Percentiles rank a stretch among this genome's conserved stretches.
Conservation (phyloP, 139 green algal species). For the Micractinium conductrix region DNA sequence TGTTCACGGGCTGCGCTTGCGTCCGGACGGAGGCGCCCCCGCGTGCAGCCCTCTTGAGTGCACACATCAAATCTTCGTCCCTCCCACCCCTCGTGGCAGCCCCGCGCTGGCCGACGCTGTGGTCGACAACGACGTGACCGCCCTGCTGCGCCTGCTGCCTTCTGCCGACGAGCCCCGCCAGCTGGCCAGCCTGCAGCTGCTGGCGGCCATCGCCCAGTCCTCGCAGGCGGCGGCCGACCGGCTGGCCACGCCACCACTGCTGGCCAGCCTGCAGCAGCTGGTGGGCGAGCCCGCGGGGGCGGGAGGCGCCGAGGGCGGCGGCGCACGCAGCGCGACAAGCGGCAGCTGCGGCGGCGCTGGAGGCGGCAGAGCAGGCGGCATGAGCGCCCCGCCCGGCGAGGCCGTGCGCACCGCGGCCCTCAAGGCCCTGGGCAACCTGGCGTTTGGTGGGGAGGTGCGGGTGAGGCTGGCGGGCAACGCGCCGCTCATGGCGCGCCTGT, state of each 20-base stretch:
- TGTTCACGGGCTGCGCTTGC: no score
- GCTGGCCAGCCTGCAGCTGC: constrained; percentile 44
- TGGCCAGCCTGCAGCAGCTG: constrained; percentile 26
- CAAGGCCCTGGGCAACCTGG: constrained; percentile 69
- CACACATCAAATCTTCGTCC: no score
- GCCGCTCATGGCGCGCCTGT: constrained; percentile 58
- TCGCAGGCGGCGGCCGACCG: constrained; percentile 38
- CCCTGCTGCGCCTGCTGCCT: constrained; percentile 56
- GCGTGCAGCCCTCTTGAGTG: no score
- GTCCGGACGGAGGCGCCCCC: no score
- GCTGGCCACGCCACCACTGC: constrained; percentile 48
- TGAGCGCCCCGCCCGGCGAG: no score
- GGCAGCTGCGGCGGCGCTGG: not conserved
- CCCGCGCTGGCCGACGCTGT: constrained; percentile 31
- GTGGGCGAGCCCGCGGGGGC: constrained; percentile 2
- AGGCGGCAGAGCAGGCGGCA: not conserved
- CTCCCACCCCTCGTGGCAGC: no score
- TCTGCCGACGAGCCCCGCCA: constrained; percentile 40
- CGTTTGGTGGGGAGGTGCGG: constrained; percentile 64
- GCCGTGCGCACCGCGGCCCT: constrained; percentile 57
- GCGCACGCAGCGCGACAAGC: not conserved
- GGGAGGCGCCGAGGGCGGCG: not conserved
- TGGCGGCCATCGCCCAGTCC: constrained; percentile 46
- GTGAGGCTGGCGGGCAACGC: constrained; percentile 29
- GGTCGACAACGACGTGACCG: constrained; percentile 28